These are phyloP conservation scores for Ceratobasidium sp. DNA, from an alignment of 1,284 basidiomycete genomes.

Conservation along the genomic window DNA sequence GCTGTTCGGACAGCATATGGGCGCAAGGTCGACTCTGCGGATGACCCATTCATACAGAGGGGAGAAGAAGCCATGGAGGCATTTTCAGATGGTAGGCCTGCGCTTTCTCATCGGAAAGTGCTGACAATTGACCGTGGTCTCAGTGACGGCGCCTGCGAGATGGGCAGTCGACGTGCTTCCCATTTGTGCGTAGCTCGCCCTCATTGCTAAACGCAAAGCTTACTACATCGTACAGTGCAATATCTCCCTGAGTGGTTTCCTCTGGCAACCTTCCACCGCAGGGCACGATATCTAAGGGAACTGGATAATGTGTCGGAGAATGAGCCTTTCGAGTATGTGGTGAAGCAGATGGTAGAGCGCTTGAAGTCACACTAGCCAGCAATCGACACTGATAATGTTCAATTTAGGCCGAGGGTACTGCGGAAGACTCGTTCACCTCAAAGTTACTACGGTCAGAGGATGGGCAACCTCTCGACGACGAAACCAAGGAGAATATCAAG, in stretches of 20 bases:
- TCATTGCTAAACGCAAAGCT: not conserved
- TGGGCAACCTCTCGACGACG: constrained; percentile 38
- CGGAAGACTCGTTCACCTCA: constrained; percentile 49
- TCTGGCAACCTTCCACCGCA: constrained; percentile 49
- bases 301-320: constrained; percentile 46
- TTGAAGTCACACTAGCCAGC: too few relatives aligned
- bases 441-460: constrained; percentile 47
- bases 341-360: constrained; percentile 48
- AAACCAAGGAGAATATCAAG: constrained; percentile 26
- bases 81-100: constrained; percentile 17
- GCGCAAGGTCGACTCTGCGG: constrained; percentile 23
- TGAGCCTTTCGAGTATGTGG: constrained; percentile 48
- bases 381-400: too few relatives aligned
- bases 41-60: constrained; percentile 11
- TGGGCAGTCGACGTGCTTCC: constrained; percentile 29
- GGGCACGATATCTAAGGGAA: constrained; percentile 45
- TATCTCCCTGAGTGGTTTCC: constrained; percentile 51
- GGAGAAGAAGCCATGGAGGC: constrained; percentile 27
- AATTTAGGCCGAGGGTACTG: constrained; percentile 49
- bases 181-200: not conserved
- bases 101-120: too few relatives aligned
- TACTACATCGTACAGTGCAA: constrained; percentile 44
- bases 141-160: constrained; percentile 9
- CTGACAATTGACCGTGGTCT: not conserved
- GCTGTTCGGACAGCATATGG: constrained; percentile 28